Conservation (phyloP, 2,329 filamentous ascomycete genomes). For the Camillea tinctor region DNA sequence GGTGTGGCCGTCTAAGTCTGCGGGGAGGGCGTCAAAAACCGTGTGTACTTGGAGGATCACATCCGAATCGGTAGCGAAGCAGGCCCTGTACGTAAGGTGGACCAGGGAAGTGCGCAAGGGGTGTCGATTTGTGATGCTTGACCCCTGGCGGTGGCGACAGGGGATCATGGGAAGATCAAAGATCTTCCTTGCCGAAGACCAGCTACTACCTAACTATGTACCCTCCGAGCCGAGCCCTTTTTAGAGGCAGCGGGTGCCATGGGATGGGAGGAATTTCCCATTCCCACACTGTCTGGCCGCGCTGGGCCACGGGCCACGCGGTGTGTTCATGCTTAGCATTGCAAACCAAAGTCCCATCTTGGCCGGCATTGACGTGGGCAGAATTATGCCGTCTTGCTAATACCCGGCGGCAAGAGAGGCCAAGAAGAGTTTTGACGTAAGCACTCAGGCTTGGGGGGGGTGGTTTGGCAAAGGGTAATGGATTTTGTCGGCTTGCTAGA, state of each 20-base stretch:
- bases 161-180: slow-evolving; percentile 31
- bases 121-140: slow-evolving; percentile 28
- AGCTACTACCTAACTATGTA: slow-evolving; percentile 13
- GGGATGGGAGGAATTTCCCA: slow-evolving; percentile 15
- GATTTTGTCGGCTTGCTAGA: slow-evolving; percentile 2
- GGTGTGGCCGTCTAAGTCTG: slow-evolving; percentile 34
- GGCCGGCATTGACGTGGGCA: slow-evolving; percentile 12
- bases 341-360: slow-evolving; percentile 5
- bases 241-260: slow-evolving; percentile 17
- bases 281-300: slow-evolving; percentile 12
- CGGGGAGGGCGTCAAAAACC: slow-evolving; percentile 28
- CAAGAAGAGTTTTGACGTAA: background rate
- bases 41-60: slow-evolving; percentile 28
- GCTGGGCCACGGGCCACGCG: slow-evolving; percentile 11
- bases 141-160: slow-evolving; percentile 26
- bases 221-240: background rate
- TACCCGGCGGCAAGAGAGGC: background rate
- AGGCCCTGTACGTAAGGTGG: slow-evolving; percentile 30
- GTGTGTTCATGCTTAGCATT: slow-evolving; percentile 15
- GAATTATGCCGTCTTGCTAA: slow-evolving; percentile 8
- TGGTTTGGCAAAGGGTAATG: background rate
- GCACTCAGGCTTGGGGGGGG: background rate
- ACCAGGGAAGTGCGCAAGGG: slow-evolving; percentile 29
- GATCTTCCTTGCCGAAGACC: slow-evolving; percentile 30
- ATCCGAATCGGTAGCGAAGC: slow-evolving; percentile 35